These are phyloP conservation scores for Penicillium dipodomyicola DNA, from an alignment of 495 filamentous ascomycete genomes.

Conservation along the genomic window DNA sequence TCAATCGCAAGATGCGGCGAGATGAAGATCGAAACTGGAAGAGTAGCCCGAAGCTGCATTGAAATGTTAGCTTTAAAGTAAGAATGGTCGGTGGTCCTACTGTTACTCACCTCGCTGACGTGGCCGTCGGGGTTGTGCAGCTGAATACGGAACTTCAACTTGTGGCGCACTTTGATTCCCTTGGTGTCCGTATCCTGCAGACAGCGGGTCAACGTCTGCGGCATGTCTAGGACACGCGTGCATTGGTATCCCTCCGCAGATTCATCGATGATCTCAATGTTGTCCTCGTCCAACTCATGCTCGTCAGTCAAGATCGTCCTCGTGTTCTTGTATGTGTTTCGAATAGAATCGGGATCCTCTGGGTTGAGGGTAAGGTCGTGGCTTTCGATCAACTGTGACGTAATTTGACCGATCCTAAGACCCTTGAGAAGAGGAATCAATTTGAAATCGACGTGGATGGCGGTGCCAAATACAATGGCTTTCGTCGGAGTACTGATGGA, in stretches of 20 bases:
- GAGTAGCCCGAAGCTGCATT: conserved; percentile 69
- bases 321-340: conserved; percentile 58
- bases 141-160: conserved; percentile 79
- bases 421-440: conserved; percentile 86
- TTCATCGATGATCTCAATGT: conserved; percentile 67
- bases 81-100: not conserved
- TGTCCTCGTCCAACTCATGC: conserved; percentile 56
- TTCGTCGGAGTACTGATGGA: conserved; percentile 85
- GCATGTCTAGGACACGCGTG: conserved; percentile 64
- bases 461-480: conserved; percentile 85
- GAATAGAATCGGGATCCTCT: conserved; percentile 49
- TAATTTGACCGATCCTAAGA: conserved; percentile 72
- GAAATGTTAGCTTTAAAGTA: conserved; percentile 12
- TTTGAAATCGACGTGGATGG: conserved; percentile 72
- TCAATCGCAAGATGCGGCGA: conserved; percentile 85
- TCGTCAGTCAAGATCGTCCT: conserved; percentile 63
- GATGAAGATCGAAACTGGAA: conserved; percentile 88
- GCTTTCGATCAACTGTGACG: conserved; percentile 70
- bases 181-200: conserved; percentile 80
- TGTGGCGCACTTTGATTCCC: conserved; percentile 84
- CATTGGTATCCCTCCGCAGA: conserved; percentile 78
- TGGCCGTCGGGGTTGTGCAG: conserved; percentile 93
- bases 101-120: conserved; percentile 67
- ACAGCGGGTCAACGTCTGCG: conserved; percentile 72
- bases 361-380: conserved; percentile 63